Conservation (phyloP, 1,284 basidiomycete species). For the Rhodotorula sp. region DNA sequence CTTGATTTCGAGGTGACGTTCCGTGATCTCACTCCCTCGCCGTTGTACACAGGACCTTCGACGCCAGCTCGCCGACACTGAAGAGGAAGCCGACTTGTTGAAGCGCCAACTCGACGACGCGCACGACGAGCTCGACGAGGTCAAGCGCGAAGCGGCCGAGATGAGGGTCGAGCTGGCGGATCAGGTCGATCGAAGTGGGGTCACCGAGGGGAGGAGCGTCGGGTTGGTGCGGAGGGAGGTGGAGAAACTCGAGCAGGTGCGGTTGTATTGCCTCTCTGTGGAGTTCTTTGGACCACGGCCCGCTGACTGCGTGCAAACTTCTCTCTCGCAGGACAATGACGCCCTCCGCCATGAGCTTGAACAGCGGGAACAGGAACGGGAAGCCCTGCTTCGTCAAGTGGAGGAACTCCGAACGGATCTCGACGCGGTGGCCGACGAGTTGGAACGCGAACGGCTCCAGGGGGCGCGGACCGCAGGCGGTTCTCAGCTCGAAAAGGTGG, state of each 20-base stretch:
- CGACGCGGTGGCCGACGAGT: conserved; percentile 49
- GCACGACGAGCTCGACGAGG: conserved; percentile 48
- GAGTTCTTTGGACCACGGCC: background rate
- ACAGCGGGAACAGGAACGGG: conserved; percentile 47
- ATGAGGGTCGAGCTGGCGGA: conserved; percentile 44
- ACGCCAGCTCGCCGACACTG: conserved; percentile 9
- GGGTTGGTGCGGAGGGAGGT: conserved; percentile 32
- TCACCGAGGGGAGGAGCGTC: conserved; percentile 18
- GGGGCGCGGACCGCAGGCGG: conserved; percentile 6
- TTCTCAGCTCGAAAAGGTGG: conserved; percentile 50
- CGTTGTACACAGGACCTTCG: conserved; percentile 26
- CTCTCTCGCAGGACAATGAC: conserved; percentile 47
- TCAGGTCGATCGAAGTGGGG: conserved; percentile 61
- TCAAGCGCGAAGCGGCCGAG: conserved; percentile 70
- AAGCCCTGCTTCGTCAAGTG: conserved; percentile 45
- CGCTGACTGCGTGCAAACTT: too few relatives aligned
- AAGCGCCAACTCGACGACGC: conserved; percentile 49
- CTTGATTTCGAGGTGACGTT: background rate
- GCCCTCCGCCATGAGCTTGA: conserved; percentile 46
- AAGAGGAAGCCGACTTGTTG: conserved; percentile 31
- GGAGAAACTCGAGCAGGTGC: conserved; percentile 61
- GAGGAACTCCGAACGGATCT: conserved; percentile 50
- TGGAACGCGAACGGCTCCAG: conserved; percentile 29
- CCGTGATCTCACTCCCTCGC: background rate
- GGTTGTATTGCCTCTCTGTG: conserved; percentile 5